Percentiles rank a stretch among this genome's conserved stretches.
Conservation (phyloP, 2,329 filamentous ascomycete species). For the Rosellinia necatrix region DNA sequence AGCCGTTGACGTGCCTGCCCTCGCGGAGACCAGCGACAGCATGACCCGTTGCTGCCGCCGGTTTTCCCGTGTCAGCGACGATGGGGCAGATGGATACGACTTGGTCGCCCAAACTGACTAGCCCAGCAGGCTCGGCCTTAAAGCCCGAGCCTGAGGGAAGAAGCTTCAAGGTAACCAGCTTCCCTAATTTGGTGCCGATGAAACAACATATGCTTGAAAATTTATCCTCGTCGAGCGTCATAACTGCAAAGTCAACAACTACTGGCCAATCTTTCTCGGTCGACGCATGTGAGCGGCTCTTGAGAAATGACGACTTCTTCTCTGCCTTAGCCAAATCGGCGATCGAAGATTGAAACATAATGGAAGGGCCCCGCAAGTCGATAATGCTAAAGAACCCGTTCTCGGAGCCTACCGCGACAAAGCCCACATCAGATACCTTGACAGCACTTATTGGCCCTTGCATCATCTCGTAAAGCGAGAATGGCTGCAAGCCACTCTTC, state of each 20-base stretch:
- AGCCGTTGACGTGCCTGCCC: slow-evolving; percentile 77
- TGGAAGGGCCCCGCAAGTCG: slow-evolving; percentile 82
- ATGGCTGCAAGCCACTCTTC: slow-evolving; percentile 80
- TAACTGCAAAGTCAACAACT: slow-evolving; percentile 85
- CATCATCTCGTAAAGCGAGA: slow-evolving; percentile 80
- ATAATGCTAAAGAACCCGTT: slow-evolving; percentile 79
- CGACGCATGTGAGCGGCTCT: slow-evolving; percentile 54
- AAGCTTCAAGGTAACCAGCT: slow-evolving; percentile 87
- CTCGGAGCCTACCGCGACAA: slow-evolving; percentile 85
- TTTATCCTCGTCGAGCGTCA: slow-evolving; percentile 90
- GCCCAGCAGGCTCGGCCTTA: slow-evolving; percentile 71
- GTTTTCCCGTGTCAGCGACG: slow-evolving; percentile 74
- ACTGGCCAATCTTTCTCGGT: slow-evolving; percentile 74
- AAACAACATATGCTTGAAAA: slow-evolving; percentile 95
- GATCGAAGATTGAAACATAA: slow-evolving; percentile 78
- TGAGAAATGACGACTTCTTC: slow-evolving; percentile 75
- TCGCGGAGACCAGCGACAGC: slow-evolving; percentile 77
- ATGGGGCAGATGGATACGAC: slow-evolving; percentile 82
- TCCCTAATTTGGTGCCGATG: slow-evolving; percentile 84
- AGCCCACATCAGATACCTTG: slow-evolving; percentile 89
- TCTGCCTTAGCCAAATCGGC: slow-evolving; percentile 76
- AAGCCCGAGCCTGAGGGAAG: slow-evolving; percentile 77
- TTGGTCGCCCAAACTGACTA: slow-evolving; percentile 66
- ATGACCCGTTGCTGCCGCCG: slow-evolving; percentile 74
- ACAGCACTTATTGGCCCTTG: slow-evolving; percentile 80